Conservation (phyloP, 2,329 filamentous ascomycete species). For the Fusarium staphyleae region DNA sequence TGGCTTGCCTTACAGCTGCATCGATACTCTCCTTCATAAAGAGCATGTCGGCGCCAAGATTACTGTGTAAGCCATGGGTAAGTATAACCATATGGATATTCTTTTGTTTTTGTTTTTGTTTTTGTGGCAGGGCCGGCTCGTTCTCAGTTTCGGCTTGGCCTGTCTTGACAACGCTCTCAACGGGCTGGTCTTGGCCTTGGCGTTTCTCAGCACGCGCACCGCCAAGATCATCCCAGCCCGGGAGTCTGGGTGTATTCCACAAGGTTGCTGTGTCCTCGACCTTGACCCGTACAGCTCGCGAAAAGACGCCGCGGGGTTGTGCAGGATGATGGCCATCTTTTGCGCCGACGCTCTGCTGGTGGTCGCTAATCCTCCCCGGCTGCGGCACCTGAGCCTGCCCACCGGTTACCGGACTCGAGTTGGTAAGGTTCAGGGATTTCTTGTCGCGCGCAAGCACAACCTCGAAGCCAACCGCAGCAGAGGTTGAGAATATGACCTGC, state of each 20-base stretch:
- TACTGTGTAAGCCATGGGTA: conserved; percentile 95
- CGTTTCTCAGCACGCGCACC: conserved; percentile 38
- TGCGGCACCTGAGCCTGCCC: conserved; percentile 58
- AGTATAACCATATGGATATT: conserved; percentile 90
- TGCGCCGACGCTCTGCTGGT: conserved; percentile 68
- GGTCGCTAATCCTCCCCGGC: conserved; percentile 79
- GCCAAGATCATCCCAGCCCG: conserved; percentile 63
- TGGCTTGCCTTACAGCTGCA: conserved; percentile 76
- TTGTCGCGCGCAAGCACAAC: conserved; percentile 85
- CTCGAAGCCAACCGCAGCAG: conserved; percentile 88
- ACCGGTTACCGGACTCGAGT: conserved; percentile 54
- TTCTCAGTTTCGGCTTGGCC: conserved; percentile 42
- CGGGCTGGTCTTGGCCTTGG: conserved; percentile 43
- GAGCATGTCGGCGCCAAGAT: conserved; percentile 94
- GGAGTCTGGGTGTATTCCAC: conserved; percentile 91
- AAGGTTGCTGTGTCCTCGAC: conserved; percentile 88
- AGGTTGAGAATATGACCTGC: conserved; percentile 92
- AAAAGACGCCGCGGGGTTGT: conserved; percentile 81
- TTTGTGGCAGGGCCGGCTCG: conserved; percentile 24
- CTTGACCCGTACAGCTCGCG: conserved; percentile 76
- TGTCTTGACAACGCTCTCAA: conserved; percentile 46
- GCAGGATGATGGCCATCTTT: conserved; percentile 66
- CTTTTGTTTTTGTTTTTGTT: conserved; percentile 71
- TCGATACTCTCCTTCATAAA: conserved; percentile 98
- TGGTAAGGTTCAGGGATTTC: conserved; percentile 75